Conservation (phyloP, 2,329 filamentous ascomycete genomes). For the Penicillium palitans region DNA sequence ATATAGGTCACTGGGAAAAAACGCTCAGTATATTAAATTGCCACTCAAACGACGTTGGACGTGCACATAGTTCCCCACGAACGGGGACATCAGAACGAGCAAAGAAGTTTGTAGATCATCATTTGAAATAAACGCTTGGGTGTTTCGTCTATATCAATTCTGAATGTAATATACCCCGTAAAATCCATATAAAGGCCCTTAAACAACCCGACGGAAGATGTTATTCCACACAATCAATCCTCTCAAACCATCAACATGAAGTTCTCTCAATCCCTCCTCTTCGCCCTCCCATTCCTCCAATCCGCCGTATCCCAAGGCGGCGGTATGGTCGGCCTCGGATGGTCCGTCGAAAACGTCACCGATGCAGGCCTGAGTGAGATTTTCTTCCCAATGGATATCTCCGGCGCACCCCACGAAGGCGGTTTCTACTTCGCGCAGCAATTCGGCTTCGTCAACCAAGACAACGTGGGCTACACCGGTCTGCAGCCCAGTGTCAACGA, state of each 20-base stretch:
- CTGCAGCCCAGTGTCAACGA: too few species aligned
- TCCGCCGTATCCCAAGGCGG: conserved; percentile 9
- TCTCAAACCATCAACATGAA: conserved; percentile 9
- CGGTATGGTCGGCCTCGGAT: too few species aligned
- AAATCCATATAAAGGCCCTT: neutral
- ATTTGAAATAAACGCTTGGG: neutral
- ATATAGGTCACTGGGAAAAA: neutral
- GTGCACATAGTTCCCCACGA: neutral
- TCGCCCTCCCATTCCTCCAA: conserved; percentile 10
- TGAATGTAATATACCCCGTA: neutral
- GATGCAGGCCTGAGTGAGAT: too few species aligned
- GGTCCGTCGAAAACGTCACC: too few species aligned
- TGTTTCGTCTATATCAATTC: neutral
- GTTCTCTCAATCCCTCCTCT: conserved; percentile 4
- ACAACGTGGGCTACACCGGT: too few species aligned
- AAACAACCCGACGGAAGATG: too few species aligned
- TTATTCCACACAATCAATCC: neutral
- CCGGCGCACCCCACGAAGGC: too few species aligned
- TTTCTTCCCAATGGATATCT: too few species aligned
- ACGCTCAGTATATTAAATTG: neutral
- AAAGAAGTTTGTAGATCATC: neutral
- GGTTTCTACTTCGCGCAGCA: too few species aligned
- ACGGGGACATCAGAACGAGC: neutral
- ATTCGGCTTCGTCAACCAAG: too few species aligned
- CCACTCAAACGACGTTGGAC: neutral